Conservation (phyloP, 108 stramenopile species). For the Nannochloropsis oceanica region DNA sequence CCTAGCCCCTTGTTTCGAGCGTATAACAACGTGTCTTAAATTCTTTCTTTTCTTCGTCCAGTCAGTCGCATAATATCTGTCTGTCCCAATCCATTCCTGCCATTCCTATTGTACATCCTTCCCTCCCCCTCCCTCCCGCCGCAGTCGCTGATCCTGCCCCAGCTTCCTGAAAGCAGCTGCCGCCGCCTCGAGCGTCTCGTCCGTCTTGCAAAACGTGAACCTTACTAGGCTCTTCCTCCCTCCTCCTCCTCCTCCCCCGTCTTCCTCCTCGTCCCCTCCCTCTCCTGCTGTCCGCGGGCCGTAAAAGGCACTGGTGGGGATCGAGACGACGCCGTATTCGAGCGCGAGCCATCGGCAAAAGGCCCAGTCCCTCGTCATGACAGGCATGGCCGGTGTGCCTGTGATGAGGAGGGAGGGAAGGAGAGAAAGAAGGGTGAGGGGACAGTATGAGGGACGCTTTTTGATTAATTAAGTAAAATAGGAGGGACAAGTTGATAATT, state of each 20-base stretch:
- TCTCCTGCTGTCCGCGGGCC: conserved; percentile 46
- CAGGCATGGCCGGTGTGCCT: conserved; percentile 35
- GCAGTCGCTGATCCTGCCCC: neutral
- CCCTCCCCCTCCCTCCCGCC: neutral
- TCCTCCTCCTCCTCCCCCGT: neutral
- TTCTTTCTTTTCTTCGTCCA: too few species aligned
- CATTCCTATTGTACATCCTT: neutral
- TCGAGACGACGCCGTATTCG: conserved; percentile 69
- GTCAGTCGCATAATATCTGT: too few species aligned
- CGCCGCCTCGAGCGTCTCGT: conserved; percentile 58
- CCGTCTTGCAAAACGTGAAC: conserved; percentile 92
- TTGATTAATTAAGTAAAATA: neutral
- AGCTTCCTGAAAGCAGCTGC: conserved; percentile 40
- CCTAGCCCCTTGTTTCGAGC: too few species aligned
- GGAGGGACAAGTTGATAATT: neutral
- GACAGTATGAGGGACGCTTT: neutral
- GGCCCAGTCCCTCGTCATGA: conserved; percentile 54
- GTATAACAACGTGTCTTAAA: too few species aligned
- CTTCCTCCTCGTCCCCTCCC: neutral
- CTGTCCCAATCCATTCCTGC: neutral
- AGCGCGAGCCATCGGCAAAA: conserved; percentile 78
- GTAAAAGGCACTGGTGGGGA: conserved; percentile 86
- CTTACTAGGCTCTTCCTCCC: conserved; percentile 52
- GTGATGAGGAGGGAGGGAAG: neutral
- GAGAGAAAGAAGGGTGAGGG: neutral